Conservation (phyloP, 768 basidiomycete genomes). For the Psilocybe azurescens region DNA sequence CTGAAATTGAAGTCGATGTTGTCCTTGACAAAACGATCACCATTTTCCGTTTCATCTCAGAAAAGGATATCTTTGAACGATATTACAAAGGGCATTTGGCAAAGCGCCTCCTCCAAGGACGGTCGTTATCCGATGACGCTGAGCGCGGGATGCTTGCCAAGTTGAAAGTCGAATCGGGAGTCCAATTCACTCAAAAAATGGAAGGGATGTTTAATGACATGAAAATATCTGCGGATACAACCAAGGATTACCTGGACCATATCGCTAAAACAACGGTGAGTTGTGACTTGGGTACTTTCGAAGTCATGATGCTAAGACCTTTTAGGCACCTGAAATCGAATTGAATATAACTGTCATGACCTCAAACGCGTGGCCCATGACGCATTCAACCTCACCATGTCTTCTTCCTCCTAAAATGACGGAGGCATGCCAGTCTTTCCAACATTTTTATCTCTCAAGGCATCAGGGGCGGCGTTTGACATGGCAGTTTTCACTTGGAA, state of each 20-base stretch:
- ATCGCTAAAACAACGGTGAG: slow-evolving; percentile 67
- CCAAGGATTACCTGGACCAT: slow-evolving; percentile 70
- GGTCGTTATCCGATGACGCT: slow-evolving; percentile 96
- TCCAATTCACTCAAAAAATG: slow-evolving; percentile 96
- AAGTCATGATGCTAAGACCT: slow-evolving; percentile 13
- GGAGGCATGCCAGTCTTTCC: slow-evolving; percentile 75
- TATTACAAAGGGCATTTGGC: slow-evolving; percentile 98
- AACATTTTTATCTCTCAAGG: slow-evolving; percentile 86
- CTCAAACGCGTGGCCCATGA: slow-evolving; percentile 95
- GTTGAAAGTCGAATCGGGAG: slow-evolving; percentile 95
- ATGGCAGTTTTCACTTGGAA: slow-evolving; percentile 91
- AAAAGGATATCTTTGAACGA: slow-evolving; percentile 97
- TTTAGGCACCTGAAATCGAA: slow-evolving; percentile 75
- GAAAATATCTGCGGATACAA: slow-evolving; percentile 84
- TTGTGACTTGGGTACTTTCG: slow-evolving; percentile 13
- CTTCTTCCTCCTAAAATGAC: slow-evolving; percentile 69
- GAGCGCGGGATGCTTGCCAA: slow-evolving; percentile 97
- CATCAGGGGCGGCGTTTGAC: slow-evolving; percentile 91
- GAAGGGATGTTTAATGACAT: slow-evolving; percentile 99
- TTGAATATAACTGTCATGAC: slow-evolving; percentile 94
- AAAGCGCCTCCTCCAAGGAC: slow-evolving; percentile 83
- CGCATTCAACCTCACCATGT: slow-evolving; percentile 67
- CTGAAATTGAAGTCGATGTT: slow-evolving; percentile 87
- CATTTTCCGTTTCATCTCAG: slow-evolving; percentile 90
- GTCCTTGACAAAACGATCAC: slow-evolving; percentile 96